Percentiles rank a stretch among this genome's conserved stretches.
Conservation (phyloP, 2,329 filamentous ascomycete genomes). For the Penicillium sp. region DNA sequence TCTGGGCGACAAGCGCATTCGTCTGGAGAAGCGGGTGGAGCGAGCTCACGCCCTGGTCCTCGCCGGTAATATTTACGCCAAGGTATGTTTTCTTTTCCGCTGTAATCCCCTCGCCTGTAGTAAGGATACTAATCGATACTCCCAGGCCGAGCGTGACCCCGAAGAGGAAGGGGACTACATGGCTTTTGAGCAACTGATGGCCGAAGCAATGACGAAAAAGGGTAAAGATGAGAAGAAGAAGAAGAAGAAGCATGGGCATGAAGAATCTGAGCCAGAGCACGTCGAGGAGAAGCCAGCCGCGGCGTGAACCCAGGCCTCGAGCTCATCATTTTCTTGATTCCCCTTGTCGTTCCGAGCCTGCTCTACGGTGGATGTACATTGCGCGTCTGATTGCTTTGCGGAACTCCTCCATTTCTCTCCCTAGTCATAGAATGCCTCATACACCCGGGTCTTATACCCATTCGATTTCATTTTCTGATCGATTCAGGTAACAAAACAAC, state of each 20-base stretch:
- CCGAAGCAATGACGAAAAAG: constrained; percentile 93
- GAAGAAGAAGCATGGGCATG: constrained; percentile 47
- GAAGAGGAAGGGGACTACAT: constrained; percentile 99
- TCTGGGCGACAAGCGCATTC: constrained; percentile 71
- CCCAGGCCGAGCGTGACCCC: constrained; percentile 74
- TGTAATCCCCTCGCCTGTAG: neutral
- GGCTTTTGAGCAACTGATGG: constrained; percentile 96
- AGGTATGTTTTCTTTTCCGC: constrained; percentile 50
- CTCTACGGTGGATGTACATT: no score
- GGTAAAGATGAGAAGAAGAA: constrained; percentile 73
- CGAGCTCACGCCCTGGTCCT: constrained; percentile 83
- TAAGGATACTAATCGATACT: neutral
- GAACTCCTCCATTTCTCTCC: neutral
- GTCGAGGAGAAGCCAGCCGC: neutral
- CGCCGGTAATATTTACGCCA: constrained; percentile 80
- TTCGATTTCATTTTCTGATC: constrained; percentile 1
- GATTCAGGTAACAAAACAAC: neutral
- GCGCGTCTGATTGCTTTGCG: no score
- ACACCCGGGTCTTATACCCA: constrained; percentile 8
- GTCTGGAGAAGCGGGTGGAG: constrained; percentile 78
- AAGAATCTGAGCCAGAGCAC: constrained; percentile 10
- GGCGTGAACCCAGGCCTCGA: neutral
- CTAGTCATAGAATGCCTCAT: constrained; percentile 18
- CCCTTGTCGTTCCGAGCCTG: neutral
- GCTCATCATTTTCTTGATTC: neutral